phyloP scores from a whole-genome alignment of 2,329 filamentous ascomycete species.

The Dothideomycetes sp. region DNA sequence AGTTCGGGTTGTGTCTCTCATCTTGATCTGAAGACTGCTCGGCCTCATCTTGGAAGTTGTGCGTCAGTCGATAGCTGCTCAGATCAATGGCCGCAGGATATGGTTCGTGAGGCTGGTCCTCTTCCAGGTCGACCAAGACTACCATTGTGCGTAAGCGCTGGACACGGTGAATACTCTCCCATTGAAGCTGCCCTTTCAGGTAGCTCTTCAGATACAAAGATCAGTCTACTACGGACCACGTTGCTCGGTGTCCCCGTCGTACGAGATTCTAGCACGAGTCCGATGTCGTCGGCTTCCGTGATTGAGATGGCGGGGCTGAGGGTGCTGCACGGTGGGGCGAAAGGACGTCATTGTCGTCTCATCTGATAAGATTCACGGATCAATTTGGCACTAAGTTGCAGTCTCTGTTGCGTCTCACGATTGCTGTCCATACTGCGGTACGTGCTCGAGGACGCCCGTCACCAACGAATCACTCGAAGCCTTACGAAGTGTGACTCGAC shows the following conservation, averaged over 20 bases:
- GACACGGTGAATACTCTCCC: constrained; percentile 1
- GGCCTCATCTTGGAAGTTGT: background rate
- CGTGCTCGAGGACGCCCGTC: too few species aligned
- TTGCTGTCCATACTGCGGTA: too few species aligned
- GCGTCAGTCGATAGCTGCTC: background rate
- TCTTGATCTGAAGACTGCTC: constrained; percentile 7
- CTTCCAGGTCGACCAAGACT: constrained; percentile 29
- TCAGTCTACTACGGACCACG: background rate
- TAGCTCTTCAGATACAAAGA: background rate
- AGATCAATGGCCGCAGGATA: constrained; percentile 6
- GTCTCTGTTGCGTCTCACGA: too few species aligned
- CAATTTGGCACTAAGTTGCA: too few species aligned
- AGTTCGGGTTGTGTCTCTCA: constrained; percentile 38
- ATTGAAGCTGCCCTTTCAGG: background rate
- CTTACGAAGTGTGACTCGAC: too few species aligned
- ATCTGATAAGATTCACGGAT: background rate
- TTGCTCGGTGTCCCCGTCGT: background rate
- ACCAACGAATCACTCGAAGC: background rate
- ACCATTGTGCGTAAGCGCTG: constrained; percentile 23
- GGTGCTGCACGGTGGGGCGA: background rate
- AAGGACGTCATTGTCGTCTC: background rate
- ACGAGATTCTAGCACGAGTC: too few species aligned
- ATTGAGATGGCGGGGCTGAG: background rate
- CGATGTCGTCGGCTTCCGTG: background rate
- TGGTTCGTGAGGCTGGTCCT: constrained; percentile 8